These are phyloP conservation scores for Peniophora sp. DNA, from an alignment of 1,284 basidiomycete genomes.

Conservation along the genomic window DNA sequence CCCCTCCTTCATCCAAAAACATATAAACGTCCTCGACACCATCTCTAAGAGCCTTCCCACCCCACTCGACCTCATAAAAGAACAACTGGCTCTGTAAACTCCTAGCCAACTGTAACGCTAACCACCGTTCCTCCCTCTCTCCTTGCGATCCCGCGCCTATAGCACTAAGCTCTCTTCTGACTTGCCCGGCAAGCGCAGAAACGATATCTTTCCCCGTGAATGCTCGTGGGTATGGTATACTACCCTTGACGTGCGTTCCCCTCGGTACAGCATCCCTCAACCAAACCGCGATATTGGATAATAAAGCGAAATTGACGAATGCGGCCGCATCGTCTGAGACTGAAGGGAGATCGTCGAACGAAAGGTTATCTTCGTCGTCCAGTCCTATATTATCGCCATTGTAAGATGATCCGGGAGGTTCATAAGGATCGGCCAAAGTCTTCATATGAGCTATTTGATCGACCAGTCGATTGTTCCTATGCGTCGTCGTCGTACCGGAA, in stretches of 20 bases:
- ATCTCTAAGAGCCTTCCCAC: slow-evolving; percentile 75
- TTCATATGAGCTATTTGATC: slow-evolving; percentile 8
- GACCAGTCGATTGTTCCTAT: background rate
- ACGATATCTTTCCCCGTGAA: slow-evolving; percentile 93
- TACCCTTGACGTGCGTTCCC: slow-evolving; percentile 84
- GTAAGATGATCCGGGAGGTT: slow-evolving; percentile 13
- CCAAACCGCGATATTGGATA: slow-evolving; percentile 85
- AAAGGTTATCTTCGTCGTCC: slow-evolving; percentile 37
- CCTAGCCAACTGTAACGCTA: slow-evolving; percentile 81
- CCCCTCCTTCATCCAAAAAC: slow-evolving; percentile 82
- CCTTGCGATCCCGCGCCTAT: slow-evolving; percentile 42
- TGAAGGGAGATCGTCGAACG: slow-evolving; percentile 59
- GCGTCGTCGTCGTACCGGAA: background rate
- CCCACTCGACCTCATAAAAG: slow-evolving; percentile 98
- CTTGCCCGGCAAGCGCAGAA: slow-evolving; percentile 75
- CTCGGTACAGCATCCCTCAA: slow-evolving; percentile 81
- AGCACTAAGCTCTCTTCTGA: slow-evolving; percentile 60
- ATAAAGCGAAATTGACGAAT: slow-evolving; percentile 81
- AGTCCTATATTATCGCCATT: slow-evolving; percentile 30
- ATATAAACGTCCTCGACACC: slow-evolving; percentile 94
- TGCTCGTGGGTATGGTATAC: slow-evolving; percentile 77
- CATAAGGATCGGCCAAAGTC: slow-evolving; percentile 9
- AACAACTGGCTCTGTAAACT: slow-evolving; percentile 89
- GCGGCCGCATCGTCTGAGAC: slow-evolving; percentile 66
- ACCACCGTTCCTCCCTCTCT: slow-evolving; percentile 65